These are phyloP conservation scores for Phytophthora sp. DNA, from an alignment of 352 stramenopile genomes.

Conservation along the genomic window DNA sequence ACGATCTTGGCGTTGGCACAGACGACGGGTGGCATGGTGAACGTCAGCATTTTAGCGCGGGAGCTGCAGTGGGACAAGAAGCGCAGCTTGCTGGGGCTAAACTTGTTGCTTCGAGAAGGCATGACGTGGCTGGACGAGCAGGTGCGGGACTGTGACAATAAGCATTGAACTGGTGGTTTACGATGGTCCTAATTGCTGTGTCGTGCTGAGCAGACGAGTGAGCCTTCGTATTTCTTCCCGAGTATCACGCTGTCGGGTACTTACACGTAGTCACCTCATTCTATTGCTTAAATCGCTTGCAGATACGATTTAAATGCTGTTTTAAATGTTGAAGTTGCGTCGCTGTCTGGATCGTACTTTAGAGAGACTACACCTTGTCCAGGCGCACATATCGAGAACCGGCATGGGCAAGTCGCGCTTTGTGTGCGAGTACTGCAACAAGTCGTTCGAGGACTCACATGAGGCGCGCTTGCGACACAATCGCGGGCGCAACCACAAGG, in stretches of 20 bases:
- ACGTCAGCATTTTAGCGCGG: slow-evolving; percentile 78
- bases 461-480: slow-evolving; percentile 73
- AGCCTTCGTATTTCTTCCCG: slow-evolving; percentile 86
- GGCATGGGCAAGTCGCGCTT: slow-evolving; percentile 69
- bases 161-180: background rate
- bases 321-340: slow-evolving; percentile 12
- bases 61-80: slow-evolving; percentile 92
- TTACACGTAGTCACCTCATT: slow-evolving; percentile 66
- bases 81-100: slow-evolving; percentile 90
- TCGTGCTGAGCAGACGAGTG: slow-evolving; percentile 40
- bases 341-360: slow-evolving; percentile 46
- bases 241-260: slow-evolving; percentile 84
- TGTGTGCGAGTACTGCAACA: slow-evolving; percentile 83
- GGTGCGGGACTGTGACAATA: slow-evolving; percentile 35
- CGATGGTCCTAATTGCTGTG: slow-evolving; percentile 6
- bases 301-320: background rate
- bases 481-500: slow-evolving; percentile 72
- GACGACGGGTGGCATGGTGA: slow-evolving; percentile 89
- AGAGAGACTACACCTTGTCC: background rate
- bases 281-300: too few relatives aligned
- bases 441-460: slow-evolving; percentile 80
- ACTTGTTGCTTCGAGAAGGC: slow-evolving; percentile 92
- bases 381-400: background rate
- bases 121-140: slow-evolving; percentile 97
- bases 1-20: slow-evolving; percentile 92